Conservation (phyloP, 2,329 filamentous ascomycete species). For the Trichoderma citrinoviride region DNA sequence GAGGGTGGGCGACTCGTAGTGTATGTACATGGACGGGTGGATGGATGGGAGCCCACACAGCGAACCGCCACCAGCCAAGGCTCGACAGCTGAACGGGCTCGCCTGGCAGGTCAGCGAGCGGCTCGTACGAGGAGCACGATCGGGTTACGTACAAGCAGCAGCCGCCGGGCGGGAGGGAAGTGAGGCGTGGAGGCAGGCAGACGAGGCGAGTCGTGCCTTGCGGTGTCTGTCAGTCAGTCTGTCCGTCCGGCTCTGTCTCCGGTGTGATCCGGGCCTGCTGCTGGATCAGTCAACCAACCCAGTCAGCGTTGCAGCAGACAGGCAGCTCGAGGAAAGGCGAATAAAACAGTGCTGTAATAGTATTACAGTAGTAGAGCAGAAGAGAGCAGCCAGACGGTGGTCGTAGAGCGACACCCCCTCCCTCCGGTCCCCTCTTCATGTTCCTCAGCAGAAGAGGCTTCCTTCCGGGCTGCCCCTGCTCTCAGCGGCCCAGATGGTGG, state of each 20-base stretch:
- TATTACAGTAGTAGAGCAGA: background rate
- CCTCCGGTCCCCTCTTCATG: background rate
- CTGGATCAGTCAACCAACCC: background rate
- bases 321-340: too few species aligned
- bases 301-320: background rate
- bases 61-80: constrained; percentile 16
- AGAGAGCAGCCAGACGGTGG: background rate
- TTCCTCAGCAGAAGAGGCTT: background rate
- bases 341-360: too few species aligned
- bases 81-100: constrained; percentile 7
- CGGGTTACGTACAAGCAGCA: constrained; percentile 10
- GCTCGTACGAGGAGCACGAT: background rate
- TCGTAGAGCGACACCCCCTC: background rate
- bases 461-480: background rate
- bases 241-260: background rate
- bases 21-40: background rate
- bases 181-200: background rate
- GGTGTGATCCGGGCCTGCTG: background rate
- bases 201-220: background rate
- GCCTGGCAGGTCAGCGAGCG: background rate
- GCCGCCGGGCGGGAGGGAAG: background rate
- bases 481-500: background rate
- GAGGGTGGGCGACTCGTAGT: constrained; percentile 5
- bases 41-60: constrained; percentile 12
- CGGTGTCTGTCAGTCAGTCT: background rate